Evolutionary conservation across 306 rosid genomes (phyloP).

Genomic region (Malus asiatica): DNA sequence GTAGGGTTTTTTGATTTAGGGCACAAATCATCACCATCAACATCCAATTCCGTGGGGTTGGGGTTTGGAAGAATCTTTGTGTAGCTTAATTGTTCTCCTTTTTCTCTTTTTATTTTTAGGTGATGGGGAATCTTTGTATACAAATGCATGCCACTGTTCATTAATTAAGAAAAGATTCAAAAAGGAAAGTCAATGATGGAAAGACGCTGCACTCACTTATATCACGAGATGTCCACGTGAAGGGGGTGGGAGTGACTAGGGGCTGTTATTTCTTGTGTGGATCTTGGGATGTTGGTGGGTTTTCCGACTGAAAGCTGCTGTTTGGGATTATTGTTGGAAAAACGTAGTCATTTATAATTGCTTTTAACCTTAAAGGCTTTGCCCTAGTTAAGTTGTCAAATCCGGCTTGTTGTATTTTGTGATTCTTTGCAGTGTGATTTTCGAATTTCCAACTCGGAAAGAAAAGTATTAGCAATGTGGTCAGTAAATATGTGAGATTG

Average conservation of each 20-base stretch:
- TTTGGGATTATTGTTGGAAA: conserved; percentile 9
- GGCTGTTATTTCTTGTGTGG: conserved; percentile 2
- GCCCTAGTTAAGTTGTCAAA: neutral
- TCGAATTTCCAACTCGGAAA: neutral
- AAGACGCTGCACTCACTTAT: conserved; percentile 16
- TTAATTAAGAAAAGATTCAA: conserved; percentile 1
- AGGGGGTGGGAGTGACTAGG: conserved; percentile 33
- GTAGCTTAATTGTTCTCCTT: conserved; percentile 14
- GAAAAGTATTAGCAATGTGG: neutral
- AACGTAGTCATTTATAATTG: neutral
- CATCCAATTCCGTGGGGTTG: conserved; percentile 8
- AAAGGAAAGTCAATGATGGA: conserved; percentile 9
- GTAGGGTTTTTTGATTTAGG: conserved; percentile 31
- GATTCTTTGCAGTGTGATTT: neutral
- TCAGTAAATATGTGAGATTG: neutral
- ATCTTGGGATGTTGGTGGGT: conserved; percentile 19
- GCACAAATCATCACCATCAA: conserved; percentile 35
- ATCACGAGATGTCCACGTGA: conserved; percentile 93
- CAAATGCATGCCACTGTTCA: neutral
- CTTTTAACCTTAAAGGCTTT: neutral
- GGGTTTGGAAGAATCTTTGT: conserved; percentile 38
- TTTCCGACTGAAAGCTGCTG: conserved; percentile 27
- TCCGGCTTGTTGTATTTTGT: neutral
- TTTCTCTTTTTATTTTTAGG: neutral
- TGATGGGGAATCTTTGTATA: conserved; percentile 17